Conservation (phyloP, 768 basidiomycete genomes). For the Chiua virens region DNA sequence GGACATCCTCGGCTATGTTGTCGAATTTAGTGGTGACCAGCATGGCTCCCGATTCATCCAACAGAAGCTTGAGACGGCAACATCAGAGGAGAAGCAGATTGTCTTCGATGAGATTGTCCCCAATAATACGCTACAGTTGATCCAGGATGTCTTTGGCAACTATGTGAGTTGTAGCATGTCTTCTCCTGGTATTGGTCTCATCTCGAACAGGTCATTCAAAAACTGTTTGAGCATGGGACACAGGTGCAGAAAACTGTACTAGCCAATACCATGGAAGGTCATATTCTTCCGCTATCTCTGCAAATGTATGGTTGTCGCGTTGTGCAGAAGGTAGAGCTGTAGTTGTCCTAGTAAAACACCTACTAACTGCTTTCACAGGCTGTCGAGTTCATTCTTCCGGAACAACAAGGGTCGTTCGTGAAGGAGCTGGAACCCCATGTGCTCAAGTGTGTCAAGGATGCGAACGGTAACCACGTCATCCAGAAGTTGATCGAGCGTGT, state of each 20-base stretch:
- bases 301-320: conserved; percentile 98
- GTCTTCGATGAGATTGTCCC: conserved; percentile 91
- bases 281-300: conserved; percentile 71
- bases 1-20: conserved; percentile 84
- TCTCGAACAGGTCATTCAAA: conserved; percentile 77
- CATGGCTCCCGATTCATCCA: conserved; percentile 99
- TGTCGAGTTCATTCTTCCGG: conserved; percentile 74
- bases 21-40: conserved; percentile 93
- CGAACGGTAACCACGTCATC: conserved; percentile 94
- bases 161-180: conserved; percentile 56
- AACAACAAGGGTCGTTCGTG: conserved; percentile 76
- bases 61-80: conserved; percentile 73
- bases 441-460: conserved; percentile 83
- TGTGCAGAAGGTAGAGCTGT: conserved; percentile 73
- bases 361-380: conserved; percentile 50
- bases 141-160: conserved; percentile 95
- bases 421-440: conserved; percentile 78
- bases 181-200: conserved; percentile 5
- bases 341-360: background rate
- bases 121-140: conserved; percentile 66
- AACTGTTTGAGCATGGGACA: conserved; percentile 86
- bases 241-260: conserved; percentile 70
- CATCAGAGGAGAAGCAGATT: conserved; percentile 73
- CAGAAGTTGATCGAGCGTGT: conserved; percentile 88
- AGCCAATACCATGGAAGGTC: conserved; percentile 72